Evolutionary conservation across 2,329 filamentous ascomycete species (phyloP).

Genomic region (Pseudopithomyces maydicus): DNA sequence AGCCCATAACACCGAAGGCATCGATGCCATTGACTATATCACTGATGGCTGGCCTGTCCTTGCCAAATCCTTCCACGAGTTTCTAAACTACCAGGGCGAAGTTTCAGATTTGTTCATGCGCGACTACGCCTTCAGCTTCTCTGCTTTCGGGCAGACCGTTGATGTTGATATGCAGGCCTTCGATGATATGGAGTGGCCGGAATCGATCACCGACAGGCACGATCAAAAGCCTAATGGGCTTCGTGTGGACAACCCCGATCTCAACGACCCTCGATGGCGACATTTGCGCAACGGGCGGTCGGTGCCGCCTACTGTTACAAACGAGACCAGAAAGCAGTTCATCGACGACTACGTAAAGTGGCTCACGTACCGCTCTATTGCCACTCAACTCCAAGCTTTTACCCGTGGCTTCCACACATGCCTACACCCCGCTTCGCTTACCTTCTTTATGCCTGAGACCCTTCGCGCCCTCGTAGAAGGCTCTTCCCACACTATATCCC

Average conservation of each 20-base stretch:
- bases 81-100: slow-evolving; percentile 78
- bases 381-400: slow-evolving; percentile 80
- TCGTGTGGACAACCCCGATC: neutral
- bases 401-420: slow-evolving; percentile 78
- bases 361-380: slow-evolving; percentile 77
- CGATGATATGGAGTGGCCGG: slow-evolving; percentile 1
- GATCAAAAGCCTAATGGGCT: neutral
- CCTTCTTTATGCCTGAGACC: slow-evolving; percentile 48
- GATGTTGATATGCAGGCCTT: slow-evolving; percentile 59
- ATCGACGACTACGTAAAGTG: slow-evolving; percentile 85
- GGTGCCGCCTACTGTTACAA: slow-evolving; percentile 77
- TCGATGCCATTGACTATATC: slow-evolving; percentile 67
- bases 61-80: slow-evolving; percentile 71
- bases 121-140: slow-evolving; percentile 83
- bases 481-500: slow-evolving; percentile 73
- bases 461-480: slow-evolving; percentile 85
- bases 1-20: slow-evolving; percentile 54
- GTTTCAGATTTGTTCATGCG: slow-evolving; percentile 82
- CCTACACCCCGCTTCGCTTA: slow-evolving; percentile 71
- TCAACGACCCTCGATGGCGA: slow-evolving; percentile 4
- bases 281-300: neutral
- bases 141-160: slow-evolving; percentile 59
- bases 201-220: neutral
- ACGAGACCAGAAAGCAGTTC: slow-evolving; percentile 76
- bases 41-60: slow-evolving; percentile 89